These are phyloP conservation scores for Pistacia atlantica DNA, from an alignment of 345 rosid species.

Conservation along the genomic window DNA sequence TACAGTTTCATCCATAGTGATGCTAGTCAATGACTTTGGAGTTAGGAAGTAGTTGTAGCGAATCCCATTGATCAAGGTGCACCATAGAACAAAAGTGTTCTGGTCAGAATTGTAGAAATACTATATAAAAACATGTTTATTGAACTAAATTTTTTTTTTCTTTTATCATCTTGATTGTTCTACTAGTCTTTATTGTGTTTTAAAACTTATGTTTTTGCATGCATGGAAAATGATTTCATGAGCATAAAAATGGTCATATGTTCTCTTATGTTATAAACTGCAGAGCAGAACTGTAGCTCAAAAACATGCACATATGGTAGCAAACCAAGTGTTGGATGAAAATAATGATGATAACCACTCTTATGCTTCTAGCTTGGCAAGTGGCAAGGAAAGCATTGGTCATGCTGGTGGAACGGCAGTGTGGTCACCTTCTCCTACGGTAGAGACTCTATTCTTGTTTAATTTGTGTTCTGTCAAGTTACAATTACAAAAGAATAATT, in stretches of 20 bases:
- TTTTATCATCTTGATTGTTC: background rate
- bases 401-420: slow-evolving; percentile 36
- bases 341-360: no score
- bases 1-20: background rate
- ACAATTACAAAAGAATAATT: background rate
- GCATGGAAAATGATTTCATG: background rate
- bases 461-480: background rate
- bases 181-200: background rate
- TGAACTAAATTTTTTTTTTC: background rate
- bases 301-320: slow-evolving; percentile 27
- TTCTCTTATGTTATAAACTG: background rate
- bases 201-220: background rate
- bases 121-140: background rate
- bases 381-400: slow-evolving; percentile 23
- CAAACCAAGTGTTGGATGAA: slow-evolving; percentile 3
- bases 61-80: background rate
- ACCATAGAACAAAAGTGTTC: background rate
- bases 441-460: slow-evolving; percentile 14
- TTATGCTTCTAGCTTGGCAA: no score
- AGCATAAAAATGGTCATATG: background rate
- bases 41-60: background rate
- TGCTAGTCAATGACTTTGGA: background rate
- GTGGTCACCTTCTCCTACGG: slow-evolving; percentile 42
- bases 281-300: slow-evolving; percentile 19
- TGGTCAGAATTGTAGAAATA: background rate